These are phyloP conservation scores for Royoungia palumana DNA, from an alignment of 768 basidiomycete genomes.

Conservation along the genomic window DNA sequence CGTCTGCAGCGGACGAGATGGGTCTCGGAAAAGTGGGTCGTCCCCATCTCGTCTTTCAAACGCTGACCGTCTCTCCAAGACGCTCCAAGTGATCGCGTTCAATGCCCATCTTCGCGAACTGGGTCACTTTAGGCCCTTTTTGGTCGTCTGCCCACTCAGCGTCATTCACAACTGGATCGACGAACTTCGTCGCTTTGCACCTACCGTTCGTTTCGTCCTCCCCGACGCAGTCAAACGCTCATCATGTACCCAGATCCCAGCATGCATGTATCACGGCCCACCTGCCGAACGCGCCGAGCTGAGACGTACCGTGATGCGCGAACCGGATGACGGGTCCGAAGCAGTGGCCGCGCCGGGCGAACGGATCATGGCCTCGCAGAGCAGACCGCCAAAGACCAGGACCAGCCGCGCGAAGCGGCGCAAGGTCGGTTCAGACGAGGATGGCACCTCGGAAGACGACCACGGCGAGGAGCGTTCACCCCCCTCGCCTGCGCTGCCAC, in stretches of 20 bases:
- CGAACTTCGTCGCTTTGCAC: constrained; percentile 84
- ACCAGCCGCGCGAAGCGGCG: constrained; percentile 19
- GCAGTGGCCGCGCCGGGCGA: constrained; percentile 20
- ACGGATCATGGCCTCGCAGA: constrained; percentile 22
- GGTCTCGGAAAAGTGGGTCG: constrained; percentile 74
- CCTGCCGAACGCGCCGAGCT: constrained; percentile 79
- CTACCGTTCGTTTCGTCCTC: constrained; percentile 57
- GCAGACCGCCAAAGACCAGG: constrained; percentile 9
- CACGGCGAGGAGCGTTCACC: constrained; percentile 7
- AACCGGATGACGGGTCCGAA: constrained; percentile 28
- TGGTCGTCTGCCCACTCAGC: constrained; percentile 90
- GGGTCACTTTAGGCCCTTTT: constrained; percentile 67
- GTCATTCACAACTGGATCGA: constrained; percentile 90
- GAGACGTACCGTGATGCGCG: constrained; percentile 56
- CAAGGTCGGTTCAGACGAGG: constrained; percentile 9
- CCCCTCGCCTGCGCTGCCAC: neutral
- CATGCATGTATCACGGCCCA: constrained; percentile 87
- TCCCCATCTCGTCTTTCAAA: neutral
- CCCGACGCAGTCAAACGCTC: neutral
- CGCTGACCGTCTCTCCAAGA: constrained; percentile 43
- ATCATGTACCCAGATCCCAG: constrained; percentile 57
- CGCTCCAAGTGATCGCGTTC: constrained; percentile 93
- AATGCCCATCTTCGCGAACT: constrained; percentile 83
- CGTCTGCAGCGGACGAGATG: constrained; percentile 84
- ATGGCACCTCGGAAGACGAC: constrained; percentile 9